Base-by-base conservation (phyloP, 78 protist species). In the Ministeria vibrans region DNA sequence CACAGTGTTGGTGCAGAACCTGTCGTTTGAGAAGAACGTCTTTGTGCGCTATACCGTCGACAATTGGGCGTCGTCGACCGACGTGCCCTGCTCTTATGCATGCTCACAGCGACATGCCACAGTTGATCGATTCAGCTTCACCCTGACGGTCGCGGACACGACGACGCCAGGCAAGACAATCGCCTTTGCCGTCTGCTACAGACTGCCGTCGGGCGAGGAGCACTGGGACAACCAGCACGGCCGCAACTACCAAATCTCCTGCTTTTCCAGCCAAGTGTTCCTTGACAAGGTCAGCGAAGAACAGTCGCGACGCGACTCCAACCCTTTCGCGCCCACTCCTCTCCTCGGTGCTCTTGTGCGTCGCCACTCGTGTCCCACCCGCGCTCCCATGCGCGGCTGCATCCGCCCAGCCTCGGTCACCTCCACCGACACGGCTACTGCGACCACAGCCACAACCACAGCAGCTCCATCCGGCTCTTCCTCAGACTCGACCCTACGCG, bases 11-110 rank as follows among this genome's bases (percentile, higher is more conserved):
- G 39, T 63, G n/a, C 18, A 20, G 41, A 63, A 63, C 39, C 34
- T 63, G n/a, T 34, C 70, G n/a, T 63, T 30, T 32, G 70, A 63
- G 41, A 63, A 63, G 70, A 2, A 41, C 70, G 70, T 63, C 41
- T 30, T 63, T 32, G 22, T 63, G 15, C 70, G 70, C 41, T 63
- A 34, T 23, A 32, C 70, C 41, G 34, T 41, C n/a, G 70, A 63
- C 13, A 41, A 22, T 22, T 63, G 70, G 70, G 3, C 4, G 20
- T 32, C 70, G 20, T 5, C 5, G n/a, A 20, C 5, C 42, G 70
- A 63, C 5, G 70, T 63, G 34, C 42, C 3, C 32, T 6, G 25
- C 42, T 6, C 9, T 41, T 63, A 63, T 23, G 32, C 22, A 5
- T 4, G 32, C 70, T 6, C 43, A 34, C 5, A 2, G 13, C 20